These are phyloP conservation scores for Zygotorulaspora danielsina DNA, from an alignment of 805 yeast species.

Conservation along the genomic window DNA sequence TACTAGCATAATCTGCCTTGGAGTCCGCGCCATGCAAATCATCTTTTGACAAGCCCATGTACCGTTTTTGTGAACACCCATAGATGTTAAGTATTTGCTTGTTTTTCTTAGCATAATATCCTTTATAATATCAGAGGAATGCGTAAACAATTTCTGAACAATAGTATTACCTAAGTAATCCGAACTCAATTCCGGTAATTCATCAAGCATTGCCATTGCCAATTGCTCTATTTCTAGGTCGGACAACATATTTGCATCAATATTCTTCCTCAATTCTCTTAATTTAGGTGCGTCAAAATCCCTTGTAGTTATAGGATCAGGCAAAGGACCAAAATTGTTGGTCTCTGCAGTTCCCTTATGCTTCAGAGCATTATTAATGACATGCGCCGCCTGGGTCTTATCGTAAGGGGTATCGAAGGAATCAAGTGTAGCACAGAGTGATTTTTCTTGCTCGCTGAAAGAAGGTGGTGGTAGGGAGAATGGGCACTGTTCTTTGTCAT, in stretches of 20 bases:
- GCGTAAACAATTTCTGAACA: slow-evolving; percentile 82
- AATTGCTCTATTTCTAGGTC: slow-evolving; percentile 71
- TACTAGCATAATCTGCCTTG: slow-evolving; percentile 60
- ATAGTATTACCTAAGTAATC: slow-evolving; percentile 96
- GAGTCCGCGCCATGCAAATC: slow-evolving; percentile 66
- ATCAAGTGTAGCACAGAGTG: slow-evolving; percentile 21
- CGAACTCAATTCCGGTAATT: slow-evolving; percentile 83
- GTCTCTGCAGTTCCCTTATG: slow-evolving; percentile 45
- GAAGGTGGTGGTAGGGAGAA: slow-evolving; percentile 35
- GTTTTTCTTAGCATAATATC: slow-evolving; percentile 76
- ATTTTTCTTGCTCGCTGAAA: slow-evolving; percentile 16
- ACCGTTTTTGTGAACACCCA: slow-evolving; percentile 95
- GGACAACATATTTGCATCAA: slow-evolving; percentile 52
- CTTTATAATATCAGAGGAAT: slow-evolving; percentile 64
- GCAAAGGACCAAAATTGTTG: slow-evolving; percentile 65
- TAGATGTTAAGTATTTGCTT: slow-evolving; percentile 76
- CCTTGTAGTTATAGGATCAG: slow-evolving; percentile 62
- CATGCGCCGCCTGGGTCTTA: slow-evolving; percentile 37
- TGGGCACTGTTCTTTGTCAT: slow-evolving; percentile 36
- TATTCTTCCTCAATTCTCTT: slow-evolving; percentile 75
- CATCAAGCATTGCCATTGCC: slow-evolving; percentile 78
- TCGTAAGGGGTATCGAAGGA: slow-evolving; percentile 26
- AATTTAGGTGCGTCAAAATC: slow-evolving; percentile 84
- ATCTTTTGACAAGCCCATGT: slow-evolving; percentile 99
- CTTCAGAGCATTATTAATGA: slow-evolving; percentile 42